Percentiles rank a stretch among this genome's conserved stretches.
phyloP scores from a whole-genome alignment of 2,329 filamentous ascomycete genomes.

The Exophiala sp. region DNA sequence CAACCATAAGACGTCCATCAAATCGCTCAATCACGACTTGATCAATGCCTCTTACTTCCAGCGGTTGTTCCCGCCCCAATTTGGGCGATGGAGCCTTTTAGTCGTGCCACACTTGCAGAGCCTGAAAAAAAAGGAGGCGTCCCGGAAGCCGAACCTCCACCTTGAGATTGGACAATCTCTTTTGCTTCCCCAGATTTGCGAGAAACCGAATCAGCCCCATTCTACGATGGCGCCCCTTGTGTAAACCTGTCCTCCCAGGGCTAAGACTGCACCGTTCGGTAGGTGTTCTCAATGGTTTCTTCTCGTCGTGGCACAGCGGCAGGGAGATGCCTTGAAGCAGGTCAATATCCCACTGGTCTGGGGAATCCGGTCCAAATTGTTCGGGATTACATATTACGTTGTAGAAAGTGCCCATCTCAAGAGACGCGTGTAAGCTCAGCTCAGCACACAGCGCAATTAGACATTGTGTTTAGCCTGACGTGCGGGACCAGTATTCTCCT shows the following conservation, averaged over 20 bases:
- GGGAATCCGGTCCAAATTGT: neutral
- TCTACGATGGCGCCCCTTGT: neutral
- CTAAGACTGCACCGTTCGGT: neutral
- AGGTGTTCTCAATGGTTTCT: neutral
- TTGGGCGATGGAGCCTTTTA: neutral
- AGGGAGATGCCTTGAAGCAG: neutral
- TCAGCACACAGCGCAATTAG: constrained; percentile 26
- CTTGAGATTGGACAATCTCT: constrained; percentile 23
- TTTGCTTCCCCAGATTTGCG: constrained; percentile 23
- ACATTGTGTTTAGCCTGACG: constrained; percentile 17
- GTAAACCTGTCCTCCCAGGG: neutral
- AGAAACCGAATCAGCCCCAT: constrained; percentile 19
- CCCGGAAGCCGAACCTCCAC: constrained; percentile 18
- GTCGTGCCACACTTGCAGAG: constrained; percentile 4
- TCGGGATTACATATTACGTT: neutral
- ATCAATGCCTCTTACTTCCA: neutral
- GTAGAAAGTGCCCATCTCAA: constrained; percentile 12
- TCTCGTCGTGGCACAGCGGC: neutral
- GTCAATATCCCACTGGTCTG: neutral
- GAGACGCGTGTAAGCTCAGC: constrained; percentile 17
- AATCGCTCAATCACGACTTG: neutral
- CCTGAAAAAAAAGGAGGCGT: constrained; percentile 1
- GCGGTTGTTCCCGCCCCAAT: constrained; percentile 11
- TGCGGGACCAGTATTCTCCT: constrained; percentile 22
- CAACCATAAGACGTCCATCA: neutral